These are phyloP conservation scores for Arthrobotrys musiformis DNA, from an alignment of 2,329 filamentous ascomycete genomes.

Conservation along the genomic window DNA sequence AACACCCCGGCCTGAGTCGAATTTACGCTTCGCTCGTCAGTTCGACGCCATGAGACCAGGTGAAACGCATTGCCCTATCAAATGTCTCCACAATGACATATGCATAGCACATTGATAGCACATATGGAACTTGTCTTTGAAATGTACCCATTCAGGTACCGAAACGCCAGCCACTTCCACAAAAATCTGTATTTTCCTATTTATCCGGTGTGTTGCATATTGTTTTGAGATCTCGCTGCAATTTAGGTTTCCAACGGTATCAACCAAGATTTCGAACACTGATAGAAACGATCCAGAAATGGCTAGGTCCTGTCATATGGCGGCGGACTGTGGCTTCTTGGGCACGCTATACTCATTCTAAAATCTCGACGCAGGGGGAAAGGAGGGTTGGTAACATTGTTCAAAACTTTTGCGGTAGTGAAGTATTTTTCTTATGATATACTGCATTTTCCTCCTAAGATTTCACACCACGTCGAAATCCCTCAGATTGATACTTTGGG, in stretches of 20 bases:
- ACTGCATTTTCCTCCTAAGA: background rate
- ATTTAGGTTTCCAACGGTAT: background rate
- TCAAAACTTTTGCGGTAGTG: background rate
- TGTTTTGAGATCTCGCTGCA: conserved; percentile 12
- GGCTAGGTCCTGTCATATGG: background rate
- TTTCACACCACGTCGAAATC: background rate
- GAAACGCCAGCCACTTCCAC: conserved; percentile 9
- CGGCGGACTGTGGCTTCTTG: background rate
- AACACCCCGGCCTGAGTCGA: background rate
- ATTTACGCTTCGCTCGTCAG: conserved; percentile 29
- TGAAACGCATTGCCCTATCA: conserved; percentile 33
- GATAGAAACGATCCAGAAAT: background rate
- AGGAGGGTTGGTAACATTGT: background rate
- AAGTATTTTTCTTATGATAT: background rate
- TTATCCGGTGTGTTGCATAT: conserved; percentile 52
- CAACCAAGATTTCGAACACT: background rate
- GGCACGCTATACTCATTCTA: background rate
- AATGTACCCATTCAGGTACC: conserved; percentile 30
- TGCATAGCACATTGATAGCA: conserved; percentile 10
- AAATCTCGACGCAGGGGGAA: conserved; percentile 6
- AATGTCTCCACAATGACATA: conserved; percentile 24
- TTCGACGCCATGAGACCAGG: conserved; percentile 49
- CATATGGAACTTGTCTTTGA: background rate
- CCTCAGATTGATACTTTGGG: background rate
- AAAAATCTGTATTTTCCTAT: conserved; percentile 33